phyloP scores from a whole-genome alignment of 2,329 filamentous ascomycete species.

The Colletotrichum musicola region DNA sequence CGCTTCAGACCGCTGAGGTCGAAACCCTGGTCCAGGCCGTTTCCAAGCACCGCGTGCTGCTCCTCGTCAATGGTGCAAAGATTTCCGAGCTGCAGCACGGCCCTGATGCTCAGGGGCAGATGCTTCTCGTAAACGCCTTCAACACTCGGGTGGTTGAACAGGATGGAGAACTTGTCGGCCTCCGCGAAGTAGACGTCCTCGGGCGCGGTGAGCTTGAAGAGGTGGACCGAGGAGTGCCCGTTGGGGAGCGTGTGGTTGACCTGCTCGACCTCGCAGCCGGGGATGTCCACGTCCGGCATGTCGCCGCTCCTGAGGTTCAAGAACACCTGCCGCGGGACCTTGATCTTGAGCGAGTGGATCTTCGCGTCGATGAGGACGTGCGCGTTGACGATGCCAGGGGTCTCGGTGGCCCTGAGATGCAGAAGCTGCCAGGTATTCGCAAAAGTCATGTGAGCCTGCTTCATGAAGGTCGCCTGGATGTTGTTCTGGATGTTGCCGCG shows the following conservation, averaged over 20 bases:
- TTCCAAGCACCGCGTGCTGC: conserved; percentile 90
- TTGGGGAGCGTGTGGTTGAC: conserved; percentile 95
- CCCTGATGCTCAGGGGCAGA: conserved; percentile 86
- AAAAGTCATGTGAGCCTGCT: conserved; percentile 90
- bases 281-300: conserved; percentile 87
- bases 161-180: conserved; percentile 80
- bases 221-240: conserved; percentile 90
- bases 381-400: conserved; percentile 86
- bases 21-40: conserved; percentile 93
- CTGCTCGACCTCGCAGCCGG: conserved; percentile 90
- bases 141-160: conserved; percentile 94
- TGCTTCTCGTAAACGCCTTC: conserved; percentile 98
- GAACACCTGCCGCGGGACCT: conserved; percentile 90
- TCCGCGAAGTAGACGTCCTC: conserved; percentile 91
- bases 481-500: conserved; percentile 74
- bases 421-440: conserved; percentile 95
- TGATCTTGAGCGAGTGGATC: conserved; percentile 87
- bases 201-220: conserved; percentile 93
- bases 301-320: conserved; percentile 91
- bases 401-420: conserved; percentile 85
- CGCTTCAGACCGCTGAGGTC: conserved; percentile 82
- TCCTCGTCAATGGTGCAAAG: conserved; percentile 93
- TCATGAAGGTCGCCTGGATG: conserved; percentile 82
- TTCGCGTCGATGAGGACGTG: conserved; percentile 95
- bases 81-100: conserved; percentile 90